Conservation (phyloP, 352 stramenopile genomes). For the Pythium grandisporangium region DNA sequence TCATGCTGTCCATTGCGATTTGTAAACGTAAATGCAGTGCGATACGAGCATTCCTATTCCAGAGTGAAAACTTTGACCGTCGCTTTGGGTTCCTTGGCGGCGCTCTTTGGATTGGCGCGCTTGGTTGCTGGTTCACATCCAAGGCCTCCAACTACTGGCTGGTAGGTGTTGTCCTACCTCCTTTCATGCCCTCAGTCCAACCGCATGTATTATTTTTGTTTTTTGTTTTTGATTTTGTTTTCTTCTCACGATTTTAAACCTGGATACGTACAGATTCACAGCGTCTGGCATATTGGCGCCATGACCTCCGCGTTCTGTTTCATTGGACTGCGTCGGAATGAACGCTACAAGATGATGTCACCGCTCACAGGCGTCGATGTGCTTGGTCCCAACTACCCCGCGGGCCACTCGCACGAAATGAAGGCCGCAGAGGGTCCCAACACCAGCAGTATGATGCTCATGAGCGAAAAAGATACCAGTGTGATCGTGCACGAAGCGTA, state of each 20-base stretch:
- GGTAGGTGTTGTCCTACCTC: slow-evolving; percentile 5
- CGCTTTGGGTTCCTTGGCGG: slow-evolving; percentile 17
- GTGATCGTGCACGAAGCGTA: background rate
- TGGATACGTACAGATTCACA: slow-evolving; percentile 15
- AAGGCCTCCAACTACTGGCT: slow-evolving; percentile 24
- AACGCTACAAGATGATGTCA: slow-evolving; percentile 20
- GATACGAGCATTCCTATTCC: slow-evolving; percentile 14
- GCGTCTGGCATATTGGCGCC: slow-evolving; percentile 14
- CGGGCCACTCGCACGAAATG: no score
- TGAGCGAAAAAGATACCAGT: background rate
- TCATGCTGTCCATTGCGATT: no score
- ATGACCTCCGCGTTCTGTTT: slow-evolving; percentile 20
- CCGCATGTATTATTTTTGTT: slow-evolving; percentile 1
- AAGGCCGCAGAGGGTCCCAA: background rate
- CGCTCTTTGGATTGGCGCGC: slow-evolving; percentile 15
- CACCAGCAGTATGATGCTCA: background rate
- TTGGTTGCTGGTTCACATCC: slow-evolving; percentile 25
- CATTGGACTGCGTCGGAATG: slow-evolving; percentile 15
- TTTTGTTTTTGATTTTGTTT: no score
- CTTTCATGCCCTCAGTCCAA: background rate
- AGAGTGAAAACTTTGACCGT: slow-evolving; percentile 28
- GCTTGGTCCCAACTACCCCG: slow-evolving; percentile 4
- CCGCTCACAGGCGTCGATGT: slow-evolving; percentile 19
- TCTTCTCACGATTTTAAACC: no score
- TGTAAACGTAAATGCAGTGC: no score